Percentiles rank a stretch among this genome's conserved stretches.
These are phyloP conservation scores for Kentomonas sorsogonicus DNA, from an alignment of 208 protist genomes.

Conservation along the genomic window DNA sequence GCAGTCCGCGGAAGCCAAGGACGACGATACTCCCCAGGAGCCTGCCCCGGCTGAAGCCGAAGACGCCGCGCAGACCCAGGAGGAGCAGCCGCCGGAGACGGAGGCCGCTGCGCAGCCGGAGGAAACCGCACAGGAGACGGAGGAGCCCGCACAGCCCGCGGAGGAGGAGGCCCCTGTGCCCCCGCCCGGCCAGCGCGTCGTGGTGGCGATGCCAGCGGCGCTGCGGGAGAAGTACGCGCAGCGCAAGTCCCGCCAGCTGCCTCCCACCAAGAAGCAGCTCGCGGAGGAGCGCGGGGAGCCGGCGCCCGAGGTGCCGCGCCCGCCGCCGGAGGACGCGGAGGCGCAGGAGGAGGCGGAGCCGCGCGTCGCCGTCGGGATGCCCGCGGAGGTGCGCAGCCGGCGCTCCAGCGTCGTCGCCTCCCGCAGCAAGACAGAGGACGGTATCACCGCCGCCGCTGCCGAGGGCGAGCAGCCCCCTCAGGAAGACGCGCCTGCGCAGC, in stretches of 20 bases:
- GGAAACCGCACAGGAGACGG: background rate
- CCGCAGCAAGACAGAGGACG: constrained; percentile 3
- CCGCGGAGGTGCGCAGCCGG: constrained; percentile 13
- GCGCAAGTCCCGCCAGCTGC: too few relatives aligned
- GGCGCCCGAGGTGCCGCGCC: background rate
- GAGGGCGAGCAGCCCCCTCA: background rate
- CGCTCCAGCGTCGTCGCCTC: constrained; percentile 15
- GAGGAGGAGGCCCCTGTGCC: background rate
- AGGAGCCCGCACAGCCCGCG: background rate
- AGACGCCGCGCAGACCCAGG: background rate
- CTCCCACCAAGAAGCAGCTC: too few relatives aligned
- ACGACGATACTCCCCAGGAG: background rate
- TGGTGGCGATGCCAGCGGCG: background rate
- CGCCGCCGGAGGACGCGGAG: background rate
- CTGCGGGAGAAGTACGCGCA: background rate
- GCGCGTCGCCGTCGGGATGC: constrained; percentile 20
- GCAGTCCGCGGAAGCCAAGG: background rate
- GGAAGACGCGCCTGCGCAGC: background rate
- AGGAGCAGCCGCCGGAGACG: background rate
- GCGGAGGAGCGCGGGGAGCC: background rate
- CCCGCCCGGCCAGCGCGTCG: too few relatives aligned
- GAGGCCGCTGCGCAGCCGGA: too few relatives aligned
- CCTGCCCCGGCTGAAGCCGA: background rate
- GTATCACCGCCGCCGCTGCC: background rate
- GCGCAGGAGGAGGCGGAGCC: background rate